Base-by-base conservation (phyloP, 192 early-diverging fungal genomes). In the Phlyctochytrium planicorne region DNA sequence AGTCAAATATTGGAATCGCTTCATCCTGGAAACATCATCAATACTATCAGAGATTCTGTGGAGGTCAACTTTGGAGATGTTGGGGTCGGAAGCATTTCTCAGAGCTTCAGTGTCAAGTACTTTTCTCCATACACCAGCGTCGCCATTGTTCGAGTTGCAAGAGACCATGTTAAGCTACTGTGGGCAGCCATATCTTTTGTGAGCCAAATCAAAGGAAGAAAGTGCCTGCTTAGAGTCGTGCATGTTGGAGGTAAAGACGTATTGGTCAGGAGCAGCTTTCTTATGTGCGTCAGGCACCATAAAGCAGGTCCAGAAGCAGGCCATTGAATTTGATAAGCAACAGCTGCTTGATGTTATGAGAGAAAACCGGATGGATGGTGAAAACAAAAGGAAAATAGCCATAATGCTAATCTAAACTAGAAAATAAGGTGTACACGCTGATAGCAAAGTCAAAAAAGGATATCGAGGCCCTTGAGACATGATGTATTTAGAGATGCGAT, bases 171-270 rank as follows among this genome's bases (percentile, higher is more conserved):
- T 47, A 50, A 65, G n/a, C 32, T 66, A 35, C 50, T 67, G 0
- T 75, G 74, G 73, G 70, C 67, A 10, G 74, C 77, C 6, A n/a
- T 72, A 17, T 62, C 77, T 23, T 53, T 79, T 24, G 52, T 79
- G 2, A 63, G 34, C 2, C 4, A 24, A 2, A 34, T 79, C 32
- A 33, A 52, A 14, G 27, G 50, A 1, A 37, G 53, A 4, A 30
- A 30, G 12, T 75, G 74, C 37, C 34, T 72, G 10, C 34, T 79
- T n/a, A 40, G 56, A 10, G 77, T 76, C 20, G 29, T 73, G 3
- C 73, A 75, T 37, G 37, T 60, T 17, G 60, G 52, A 14, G 73
- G 73, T 69, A 31, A 12, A 53, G n/a, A 24, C 12, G 6, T n/a
- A n/a, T 59, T n/a, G 56, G 6, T 4, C 56, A 16, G 4, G 25